These are phyloP conservation scores for Canna indica DNA, from an alignment of 176 grass and related monocot genomes.

Conservation along the genomic window DNA sequence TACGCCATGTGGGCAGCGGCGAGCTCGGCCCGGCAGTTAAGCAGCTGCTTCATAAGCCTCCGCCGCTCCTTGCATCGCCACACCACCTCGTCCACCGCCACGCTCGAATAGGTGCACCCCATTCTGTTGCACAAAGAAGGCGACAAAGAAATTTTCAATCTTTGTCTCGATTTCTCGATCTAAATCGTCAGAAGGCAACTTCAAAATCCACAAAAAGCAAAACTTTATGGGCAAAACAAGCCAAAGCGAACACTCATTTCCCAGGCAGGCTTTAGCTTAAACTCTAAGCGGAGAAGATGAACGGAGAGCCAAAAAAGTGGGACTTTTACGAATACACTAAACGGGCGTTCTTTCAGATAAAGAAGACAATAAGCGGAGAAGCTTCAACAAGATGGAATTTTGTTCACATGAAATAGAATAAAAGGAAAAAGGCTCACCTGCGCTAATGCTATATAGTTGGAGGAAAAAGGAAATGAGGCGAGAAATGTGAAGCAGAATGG, in stretches of 20 bases:
- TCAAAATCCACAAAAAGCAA: not conserved
- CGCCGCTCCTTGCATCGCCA: slow-evolving; percentile 76
- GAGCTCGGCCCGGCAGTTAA: slow-evolving; percentile 51
- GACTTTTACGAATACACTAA: not conserved
- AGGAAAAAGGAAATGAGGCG: not conserved
- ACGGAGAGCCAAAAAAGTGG: no score
- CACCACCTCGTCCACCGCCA: slow-evolving; percentile 72
- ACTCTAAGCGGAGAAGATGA: not conserved
- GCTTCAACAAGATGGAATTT: slow-evolving; percentile 1
- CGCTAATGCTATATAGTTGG: not conserved
- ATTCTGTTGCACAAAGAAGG: slow-evolving; percentile 25
- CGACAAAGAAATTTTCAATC: not conserved
- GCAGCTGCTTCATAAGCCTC: slow-evolving; percentile 81
- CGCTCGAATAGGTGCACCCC: slow-evolving; percentile 71
- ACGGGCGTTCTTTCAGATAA: not conserved
- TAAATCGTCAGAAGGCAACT: not conserved
- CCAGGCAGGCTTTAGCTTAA: not conserved
- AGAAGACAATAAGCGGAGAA: not conserved
- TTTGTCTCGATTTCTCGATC: not conserved
- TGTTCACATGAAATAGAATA: not conserved
- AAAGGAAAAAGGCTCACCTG: no score
- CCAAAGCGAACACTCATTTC: not conserved
- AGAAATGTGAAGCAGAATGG: not conserved
- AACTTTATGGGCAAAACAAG: not conserved
- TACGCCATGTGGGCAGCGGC: slow-evolving; percentile 57